A percentile compares a stretch with the other conserved stretches of the same genome.
Evolutionary conservation across 1,284 basidiomycete species (phyloP).

Genomic region (Ceratobasidium sp.): DNA sequence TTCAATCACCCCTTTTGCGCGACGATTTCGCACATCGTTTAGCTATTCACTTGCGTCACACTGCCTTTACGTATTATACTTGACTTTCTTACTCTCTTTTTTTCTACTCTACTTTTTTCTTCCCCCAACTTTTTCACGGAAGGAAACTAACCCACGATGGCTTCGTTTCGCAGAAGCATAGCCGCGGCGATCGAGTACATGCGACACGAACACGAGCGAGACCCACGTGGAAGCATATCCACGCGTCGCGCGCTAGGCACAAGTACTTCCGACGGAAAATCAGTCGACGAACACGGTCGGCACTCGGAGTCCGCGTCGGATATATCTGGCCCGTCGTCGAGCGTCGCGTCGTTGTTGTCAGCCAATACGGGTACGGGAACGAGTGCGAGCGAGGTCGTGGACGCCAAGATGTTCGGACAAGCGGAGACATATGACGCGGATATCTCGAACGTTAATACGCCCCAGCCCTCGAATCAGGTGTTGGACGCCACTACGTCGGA

Average conservation of each 20-base stretch:
- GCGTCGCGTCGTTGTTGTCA: conserved; percentile 37
- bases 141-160: conserved; percentile 15
- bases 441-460: conserved; percentile 21
- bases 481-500: neutral
- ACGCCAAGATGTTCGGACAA: neutral
- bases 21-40: neutral
- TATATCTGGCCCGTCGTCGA: conserved; percentile 37
- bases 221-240: conserved; percentile 29
- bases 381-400: conserved; percentile 31
- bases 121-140: neutral
- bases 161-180: conserved; percentile 35
- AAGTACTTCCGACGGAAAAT: neutral
- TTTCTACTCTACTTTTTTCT: conserved; percentile 9
- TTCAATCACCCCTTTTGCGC: neutral
- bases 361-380: conserved; percentile 19
- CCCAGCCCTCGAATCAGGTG: neutral
- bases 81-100: neutral
- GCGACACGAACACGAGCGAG: conserved; percentile 36
- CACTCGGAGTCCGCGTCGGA: conserved; percentile 30
- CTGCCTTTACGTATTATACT: neutral
- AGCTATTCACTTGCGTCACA: neutral
- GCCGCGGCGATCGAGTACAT: conserved; percentile 46
- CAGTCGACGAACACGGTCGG: conserved; percentile 9
- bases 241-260: conserved; percentile 17
- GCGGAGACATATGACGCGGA: conserved; percentile 13